These are phyloP conservation scores for Oryza meyeriana DNA, from an alignment of 176 grass and related monocot species.

Conservation along the genomic window DNA sequence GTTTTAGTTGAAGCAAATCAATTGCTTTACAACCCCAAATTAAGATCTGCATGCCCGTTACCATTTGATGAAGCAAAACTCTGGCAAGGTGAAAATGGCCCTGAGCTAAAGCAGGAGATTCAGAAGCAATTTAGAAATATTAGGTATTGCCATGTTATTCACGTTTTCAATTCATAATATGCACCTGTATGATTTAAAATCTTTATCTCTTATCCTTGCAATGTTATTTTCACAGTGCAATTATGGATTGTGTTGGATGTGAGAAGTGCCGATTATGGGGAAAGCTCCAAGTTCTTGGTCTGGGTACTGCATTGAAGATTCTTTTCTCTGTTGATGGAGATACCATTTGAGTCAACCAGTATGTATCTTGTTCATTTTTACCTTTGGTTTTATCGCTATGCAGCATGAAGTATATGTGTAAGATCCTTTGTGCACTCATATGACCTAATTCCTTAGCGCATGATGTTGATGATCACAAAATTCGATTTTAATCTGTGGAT, in stretches of 20 bases:
- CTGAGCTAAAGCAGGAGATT: slow-evolving; percentile 75
- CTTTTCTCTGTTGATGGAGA: slow-evolving; percentile 67
- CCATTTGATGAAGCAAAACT: slow-evolving; percentile 93
- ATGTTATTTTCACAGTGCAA: slow-evolving; percentile 49
- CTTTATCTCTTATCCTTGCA: background rate
- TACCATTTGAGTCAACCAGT: slow-evolving; percentile 60
- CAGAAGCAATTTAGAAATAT: slow-evolving; percentile 97
- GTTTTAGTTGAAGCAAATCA: slow-evolving; percentile 77
- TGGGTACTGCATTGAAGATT: slow-evolving; percentile 97
- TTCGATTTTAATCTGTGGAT: background rate
- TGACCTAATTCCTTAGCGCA: background rate
- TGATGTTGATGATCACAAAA: background rate
- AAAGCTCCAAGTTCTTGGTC: slow-evolving; percentile 96
- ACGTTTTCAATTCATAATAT: background rate
- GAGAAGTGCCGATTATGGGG: slow-evolving; percentile 98
- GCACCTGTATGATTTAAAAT: background rate
- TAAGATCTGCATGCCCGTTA: slow-evolving; percentile 69
- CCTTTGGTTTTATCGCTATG: background rate
- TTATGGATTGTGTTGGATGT: slow-evolving; percentile 94
- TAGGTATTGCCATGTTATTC: slow-evolving; percentile 44
- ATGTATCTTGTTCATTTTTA: slow-evolving; percentile 24
- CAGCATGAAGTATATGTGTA: background rate
- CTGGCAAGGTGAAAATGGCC: slow-evolving; percentile 90
- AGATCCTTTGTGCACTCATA: background rate
- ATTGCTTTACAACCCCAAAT: slow-evolving; percentile 67